Conservation (phyloP, 108 stramenopile genomes). For the Pseudonitzschia multistriata region DNA sequence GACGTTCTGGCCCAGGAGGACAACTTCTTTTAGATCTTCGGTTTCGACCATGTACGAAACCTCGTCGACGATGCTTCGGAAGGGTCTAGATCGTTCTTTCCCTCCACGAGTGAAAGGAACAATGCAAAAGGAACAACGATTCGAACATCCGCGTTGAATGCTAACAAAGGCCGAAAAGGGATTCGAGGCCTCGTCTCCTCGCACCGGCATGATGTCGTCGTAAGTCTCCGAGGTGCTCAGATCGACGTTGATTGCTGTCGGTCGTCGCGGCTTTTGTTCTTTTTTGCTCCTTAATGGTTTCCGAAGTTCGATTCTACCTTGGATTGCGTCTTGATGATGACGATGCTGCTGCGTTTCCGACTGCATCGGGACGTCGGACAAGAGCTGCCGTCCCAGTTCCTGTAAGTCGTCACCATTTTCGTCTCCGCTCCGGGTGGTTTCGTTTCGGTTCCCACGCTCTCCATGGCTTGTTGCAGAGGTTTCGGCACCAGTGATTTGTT, state of each 20-base stretch:
- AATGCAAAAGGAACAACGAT: slow-evolving; percentile 88
- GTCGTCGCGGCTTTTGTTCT: neutral
- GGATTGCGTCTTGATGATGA: neutral
- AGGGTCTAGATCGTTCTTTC: slow-evolving; percentile 89
- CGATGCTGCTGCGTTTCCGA: neutral
- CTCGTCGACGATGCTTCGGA: slow-evolving; percentile 88
- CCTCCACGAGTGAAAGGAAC: slow-evolving; percentile 97
- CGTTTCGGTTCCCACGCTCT: neutral
- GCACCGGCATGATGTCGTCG: slow-evolving; percentile 92
- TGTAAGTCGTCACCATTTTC: neutral
- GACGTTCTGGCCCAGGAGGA: slow-evolving; percentile 97
- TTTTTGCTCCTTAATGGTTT: slow-evolving; percentile 7
- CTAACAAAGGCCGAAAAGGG: slow-evolving; percentile 85
- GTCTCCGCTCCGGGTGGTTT: neutral
- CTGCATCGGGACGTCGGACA: neutral
- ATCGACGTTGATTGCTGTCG: slow-evolving; percentile 81
- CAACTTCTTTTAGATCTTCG: slow-evolving; percentile 89
- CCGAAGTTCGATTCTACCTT: neutral
- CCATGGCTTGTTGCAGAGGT: neutral
- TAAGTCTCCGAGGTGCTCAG: slow-evolving; percentile 96
- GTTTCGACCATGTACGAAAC: slow-evolving; percentile 62
- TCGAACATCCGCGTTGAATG: slow-evolving; percentile 97
- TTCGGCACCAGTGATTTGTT: slow-evolving; percentile 34
- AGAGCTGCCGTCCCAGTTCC: neutral
- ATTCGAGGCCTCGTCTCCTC: slow-evolving; percentile 45